Evolutionary conservation across 371 early-diverging fungal genomes (phyloP).

Genomic region (Ordospora colligata): DNA sequence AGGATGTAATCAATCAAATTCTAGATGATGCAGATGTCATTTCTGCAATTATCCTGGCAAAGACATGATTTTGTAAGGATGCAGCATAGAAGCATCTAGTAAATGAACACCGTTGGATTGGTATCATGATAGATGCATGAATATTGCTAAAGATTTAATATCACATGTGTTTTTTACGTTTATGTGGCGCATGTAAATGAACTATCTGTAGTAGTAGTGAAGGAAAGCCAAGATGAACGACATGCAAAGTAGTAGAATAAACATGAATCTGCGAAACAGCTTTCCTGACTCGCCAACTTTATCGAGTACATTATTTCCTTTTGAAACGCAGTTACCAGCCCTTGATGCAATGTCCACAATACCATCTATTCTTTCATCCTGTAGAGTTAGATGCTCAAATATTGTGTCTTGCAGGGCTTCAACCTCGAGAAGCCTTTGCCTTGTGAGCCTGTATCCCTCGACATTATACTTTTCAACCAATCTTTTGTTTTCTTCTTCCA

Average conservation of each 20-base stretch:
- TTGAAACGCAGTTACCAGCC: conserved; percentile 28
- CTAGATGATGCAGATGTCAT: neutral
- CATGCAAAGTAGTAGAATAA: conserved; percentile 47
- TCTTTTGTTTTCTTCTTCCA: conserved; percentile 51
- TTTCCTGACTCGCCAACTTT: conserved; percentile 19
- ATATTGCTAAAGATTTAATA: too few species aligned
- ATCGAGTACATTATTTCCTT: conserved; percentile 18
- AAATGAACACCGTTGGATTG: too few species aligned
- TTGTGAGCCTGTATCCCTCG: conserved; percentile 30
- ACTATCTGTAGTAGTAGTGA: conserved; percentile 44
- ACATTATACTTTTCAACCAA: conserved; percentile 21
- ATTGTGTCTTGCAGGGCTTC: conserved; percentile 53
- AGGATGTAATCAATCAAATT: neutral
- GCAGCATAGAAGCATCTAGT: too few species aligned
- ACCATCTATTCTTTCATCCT: conserved; percentile 57
- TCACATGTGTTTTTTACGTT: too few species aligned
- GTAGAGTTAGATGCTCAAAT: conserved; percentile 37
- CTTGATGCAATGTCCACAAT: conserved; percentile 21
- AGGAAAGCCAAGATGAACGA: conserved; percentile 49
- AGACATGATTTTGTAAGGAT: too few species aligned
- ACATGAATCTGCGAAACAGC: conserved; percentile 42
- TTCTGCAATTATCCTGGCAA: neutral
- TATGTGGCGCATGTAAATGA: too few species aligned
- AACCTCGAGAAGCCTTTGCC: conserved; percentile 49
- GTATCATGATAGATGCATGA: too few species aligned